Base-by-base conservation (phyloP, 495 filamentous ascomycete species). In the Daldinia bambusicola region DNA sequence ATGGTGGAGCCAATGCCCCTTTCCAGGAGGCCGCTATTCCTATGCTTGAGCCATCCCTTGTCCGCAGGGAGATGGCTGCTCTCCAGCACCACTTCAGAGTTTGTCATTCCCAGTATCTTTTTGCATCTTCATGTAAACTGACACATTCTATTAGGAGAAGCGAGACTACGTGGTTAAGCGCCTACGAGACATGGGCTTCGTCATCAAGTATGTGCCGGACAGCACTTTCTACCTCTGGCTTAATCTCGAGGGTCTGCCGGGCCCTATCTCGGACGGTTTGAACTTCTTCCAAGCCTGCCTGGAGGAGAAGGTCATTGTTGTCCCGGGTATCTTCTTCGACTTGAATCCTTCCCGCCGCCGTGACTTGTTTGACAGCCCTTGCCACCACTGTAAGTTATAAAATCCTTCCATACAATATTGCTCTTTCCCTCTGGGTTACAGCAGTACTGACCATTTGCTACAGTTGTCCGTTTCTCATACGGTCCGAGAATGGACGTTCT, bases 251-350 rank as follows among this genome's bases (percentile, higher is more conserved):
- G 81, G 83, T 67, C 79, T 94, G 5, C 92, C 92, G 1, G 88
- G 87, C 18, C 89, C 86, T 64, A 95, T 98, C 78, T 89, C 89
- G 60, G 95, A 97, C 78, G 95, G 95, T 2, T 80, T 98, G 75
- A 97, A 96, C 79, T 98, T 98, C 87, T 97, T 98, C 87, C 90
- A 95, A 77, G 92, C 92, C 31, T 94, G 95, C 72, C 80, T 98
- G 41, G 86, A 91, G 70, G 92, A 97, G 85, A 95, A 95, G 84
- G 92, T 95, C 65, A 97, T 97, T 72, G 93, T 97, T 2, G 95
- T 97, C 0, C 94, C 95, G 0, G 95, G 95, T 51, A 98, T 98
- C 77, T 93, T 93, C 79, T 92, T 93, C 70, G 91, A 98, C 74
- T 78, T 98, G 74, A 98, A 98, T 81, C 95, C 95, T 12, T 89